Base-by-base conservation (phyloP, 495 filamentous ascomycete genomes). In the Cairneyella variabilis region DNA sequence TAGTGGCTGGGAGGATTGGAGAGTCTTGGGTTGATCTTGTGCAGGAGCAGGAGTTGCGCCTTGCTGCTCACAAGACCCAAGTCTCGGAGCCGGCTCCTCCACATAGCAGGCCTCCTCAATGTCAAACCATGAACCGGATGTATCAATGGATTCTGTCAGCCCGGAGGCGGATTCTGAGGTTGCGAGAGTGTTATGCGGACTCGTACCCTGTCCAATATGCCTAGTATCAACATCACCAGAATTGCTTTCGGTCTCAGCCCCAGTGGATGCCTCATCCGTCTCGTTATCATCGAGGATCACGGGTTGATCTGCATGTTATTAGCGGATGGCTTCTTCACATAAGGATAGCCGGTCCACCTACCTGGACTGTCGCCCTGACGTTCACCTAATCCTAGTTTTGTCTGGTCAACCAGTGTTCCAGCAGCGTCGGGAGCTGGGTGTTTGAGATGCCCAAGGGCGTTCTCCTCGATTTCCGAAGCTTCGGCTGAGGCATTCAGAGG, bases 401-500 rank as follows among this genome's bases (percentile, higher is more conserved):
- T 56, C 34, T 36, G 37, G 23, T 43, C 49, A 25, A 43, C 53
- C 28, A 27, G 42, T 25, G 28, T 5, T 46, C n/a, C 25, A 51
- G 47, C 47, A 39, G 32, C 1, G 39, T 55, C 0, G 47, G 56
- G 46, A 55, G 57, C 57, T 60, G 47, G 57, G 43, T 60, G 26
- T 55, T 56, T 43, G 21, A 54, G 57, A 42, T 18, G 52, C 51
- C 56, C 47, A 56, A 56, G 30, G 38, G 51, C 56, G 38, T 21
- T 21, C 8, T 14, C 44, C 20, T 23, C 51, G 39, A 51, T 37
- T 3, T 59, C 38, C 39, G 28, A 46, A 38, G 41, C 45, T 27
- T 54, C 38, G 46, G 56, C 46, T 46, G 46, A 59, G 56, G 50
- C 46, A 51, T 59, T 54, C 21, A 38, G 50, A 54, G 27, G 56